Base-by-base conservation (phyloP, 73 alveolate genomes). In the Paramecium caudatum region DNA sequence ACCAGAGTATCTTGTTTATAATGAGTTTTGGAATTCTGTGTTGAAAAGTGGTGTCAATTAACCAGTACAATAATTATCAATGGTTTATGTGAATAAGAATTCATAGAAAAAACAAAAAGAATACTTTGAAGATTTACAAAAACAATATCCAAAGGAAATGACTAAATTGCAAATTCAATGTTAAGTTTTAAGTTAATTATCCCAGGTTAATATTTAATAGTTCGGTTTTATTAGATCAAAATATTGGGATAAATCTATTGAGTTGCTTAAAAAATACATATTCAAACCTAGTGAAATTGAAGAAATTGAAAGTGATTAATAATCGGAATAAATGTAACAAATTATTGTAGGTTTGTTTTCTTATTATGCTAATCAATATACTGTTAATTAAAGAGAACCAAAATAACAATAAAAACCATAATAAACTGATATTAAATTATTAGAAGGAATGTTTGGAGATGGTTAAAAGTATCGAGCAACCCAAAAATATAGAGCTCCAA, bases 171-270 rank as follows among this genome's bases (percentile, higher is more conserved):
- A 3, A 55, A 1, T 55, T 2, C 32, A 55, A 55, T 55, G 30
- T 2, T 55, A 17, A 23, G 23, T 55, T 13, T 27, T 55, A 27
- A 55, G 1, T 5, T 27, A 55, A 55, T 55, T 55, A 27, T 27
- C 7, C 2, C 80, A 55, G 12, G 23, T 55, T 9, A 55, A 55
- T 55, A 23, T 55, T 10, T 23, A 37, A 0, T 10, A 55, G 30
- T 55, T 27, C 30, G 80, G 80, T 27, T 55, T 27, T 10, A 21
- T 55, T 10, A 55, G 80, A 27, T 55, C 80, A 27, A 55, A 55
- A 55, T 55, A 55, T 55, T 55, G 80, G 80, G 80, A 55, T 27
- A 55, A 55, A 55, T 55, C 80, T 4, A 27, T 55, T 1, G 80
- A 55, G 30, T 55, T 55, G n/a, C 23, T 55, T 1, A 55, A 55